Evolutionary conservation across 192 early-diverging fungal genomes (phyloP).

Genomic region (Spinellus fusiger): DNA sequence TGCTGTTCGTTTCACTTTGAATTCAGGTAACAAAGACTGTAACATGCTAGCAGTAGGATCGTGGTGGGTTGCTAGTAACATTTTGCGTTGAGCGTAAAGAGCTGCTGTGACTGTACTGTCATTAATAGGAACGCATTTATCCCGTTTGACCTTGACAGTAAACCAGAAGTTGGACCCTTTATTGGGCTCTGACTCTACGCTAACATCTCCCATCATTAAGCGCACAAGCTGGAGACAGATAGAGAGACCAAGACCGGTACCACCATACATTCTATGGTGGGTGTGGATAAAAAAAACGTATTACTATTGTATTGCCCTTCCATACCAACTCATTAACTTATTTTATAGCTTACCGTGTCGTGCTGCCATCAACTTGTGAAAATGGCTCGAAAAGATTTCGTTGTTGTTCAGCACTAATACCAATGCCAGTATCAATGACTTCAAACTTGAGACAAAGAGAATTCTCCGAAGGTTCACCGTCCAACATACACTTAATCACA

Average conservation of each 20-base stretch:
- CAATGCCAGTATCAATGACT: slow-evolving; percentile 52
- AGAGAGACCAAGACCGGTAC: slow-evolving; percentile 60
- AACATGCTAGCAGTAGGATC: slow-evolving; percentile 17
- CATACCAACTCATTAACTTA: no score
- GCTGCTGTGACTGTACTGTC: not conserved
- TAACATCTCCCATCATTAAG: slow-evolving; percentile 51
- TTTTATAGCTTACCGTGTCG: slow-evolving; percentile 29
- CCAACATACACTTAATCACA: slow-evolving; percentile 41
- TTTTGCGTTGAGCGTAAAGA: not conserved
- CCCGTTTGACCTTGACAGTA: slow-evolving; percentile 28
- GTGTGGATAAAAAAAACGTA: not conserved
- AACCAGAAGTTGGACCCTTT: slow-evolving; percentile 50
- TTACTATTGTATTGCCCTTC: not conserved
- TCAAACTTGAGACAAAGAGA: slow-evolving; percentile 34
- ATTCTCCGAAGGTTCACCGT: slow-evolving; percentile 17
- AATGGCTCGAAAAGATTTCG: slow-evolving; percentile 55
- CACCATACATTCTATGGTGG: slow-evolving; percentile 54
- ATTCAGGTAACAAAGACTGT: slow-evolving; percentile 17
- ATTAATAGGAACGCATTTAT: not conserved
- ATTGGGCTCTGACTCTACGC: slow-evolving; percentile 30
- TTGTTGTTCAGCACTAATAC: slow-evolving; percentile 40
- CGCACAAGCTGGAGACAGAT: slow-evolving; percentile 56
- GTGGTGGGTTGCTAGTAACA: slow-evolving; percentile 10
- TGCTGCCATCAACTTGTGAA: slow-evolving; percentile 61
- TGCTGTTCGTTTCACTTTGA: slow-evolving; percentile 7